These are phyloP conservation scores for Candida pseudoviswanathii DNA, from an alignment of 1,139 yeast genomes.

Conservation along the genomic window DNA sequence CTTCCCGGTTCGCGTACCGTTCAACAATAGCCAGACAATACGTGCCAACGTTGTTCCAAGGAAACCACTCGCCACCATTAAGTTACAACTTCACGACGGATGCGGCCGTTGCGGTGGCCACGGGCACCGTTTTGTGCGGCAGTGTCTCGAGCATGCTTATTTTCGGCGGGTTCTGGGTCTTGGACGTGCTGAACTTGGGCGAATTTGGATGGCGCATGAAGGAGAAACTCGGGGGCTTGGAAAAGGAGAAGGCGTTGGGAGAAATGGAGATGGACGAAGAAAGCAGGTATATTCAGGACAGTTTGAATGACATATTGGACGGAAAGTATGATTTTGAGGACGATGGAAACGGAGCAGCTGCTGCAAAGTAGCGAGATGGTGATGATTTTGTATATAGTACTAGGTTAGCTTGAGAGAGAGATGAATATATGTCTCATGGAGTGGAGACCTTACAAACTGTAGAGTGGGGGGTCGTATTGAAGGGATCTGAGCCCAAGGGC, in stretches of 20 bases:
- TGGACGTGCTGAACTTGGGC: slow-evolving; percentile 64
- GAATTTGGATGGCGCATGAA: slow-evolving; percentile 79
- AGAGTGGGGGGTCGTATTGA: no score
- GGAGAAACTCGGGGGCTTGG: slow-evolving; percentile 67
- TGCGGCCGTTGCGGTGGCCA: slow-evolving; percentile 84
- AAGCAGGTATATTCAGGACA: slow-evolving; percentile 54
- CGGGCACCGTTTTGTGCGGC: slow-evolving; percentile 75
- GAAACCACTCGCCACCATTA: slow-evolving; percentile 81
- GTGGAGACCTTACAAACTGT: no score
- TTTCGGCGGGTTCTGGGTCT: slow-evolving; percentile 79
- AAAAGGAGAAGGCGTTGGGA: slow-evolving; percentile 49
- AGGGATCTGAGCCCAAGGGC: no score
- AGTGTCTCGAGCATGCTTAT: slow-evolving; percentile 72
- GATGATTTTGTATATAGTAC: not conserved
- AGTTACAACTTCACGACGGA: slow-evolving; percentile 77
- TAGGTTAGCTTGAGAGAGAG: no score
- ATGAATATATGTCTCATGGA: no score
- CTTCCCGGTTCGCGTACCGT: slow-evolving; percentile 74
- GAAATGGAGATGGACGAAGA: slow-evolving; percentile 70
- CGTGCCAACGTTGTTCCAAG: slow-evolving; percentile 78
- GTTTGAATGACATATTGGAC: slow-evolving; percentile 48
- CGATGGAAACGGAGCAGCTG: slow-evolving; percentile 6
- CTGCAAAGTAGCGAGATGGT: not conserved
- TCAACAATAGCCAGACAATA: slow-evolving; percentile 75
- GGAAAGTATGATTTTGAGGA: slow-evolving; percentile 38